Base-by-base conservation (phyloP, 2,329 filamentous ascomycete genomes). In the Lachnellula cervina region DNA sequence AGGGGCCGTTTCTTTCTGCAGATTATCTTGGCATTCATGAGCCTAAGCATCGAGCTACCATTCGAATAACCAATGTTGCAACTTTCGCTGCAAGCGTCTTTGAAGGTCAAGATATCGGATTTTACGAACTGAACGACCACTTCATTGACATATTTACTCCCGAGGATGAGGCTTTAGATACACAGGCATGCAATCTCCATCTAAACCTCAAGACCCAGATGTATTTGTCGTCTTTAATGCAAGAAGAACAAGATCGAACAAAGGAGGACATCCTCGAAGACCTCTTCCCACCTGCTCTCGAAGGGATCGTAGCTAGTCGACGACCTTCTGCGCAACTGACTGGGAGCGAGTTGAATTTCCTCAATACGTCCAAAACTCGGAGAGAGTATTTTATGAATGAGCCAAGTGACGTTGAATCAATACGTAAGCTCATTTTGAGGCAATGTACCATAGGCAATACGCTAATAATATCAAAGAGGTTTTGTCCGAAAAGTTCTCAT, bases 201-300 rank as follows among this genome's bases (percentile, higher is more conserved):
- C 74, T 87, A 14, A 83, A 86, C 59, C 70, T 87, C 17, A 87
- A 87, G 70, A 86, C 84, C 1, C 84, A 87, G 66, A 82, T 83
- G 14, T 87, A 84, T 63, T 82, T 87, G 54, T 82, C 81, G 4
- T 80, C 80, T 4, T 74, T 83, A 64, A 78, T 80, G 60, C 80
- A 78, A 63, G 77, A 77, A 43, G 77, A 83, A 52, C 77, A 65
- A 37, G 64, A 68, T 25, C 56, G 76, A 28, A 74, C 75, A 2
- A 77, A 78, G 49, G 78, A 81, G 19, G 77, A 83, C 43, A 73
- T 84, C 28, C 69, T 87, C 28, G 77, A 80, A 54, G 78, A 83
- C 51, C 70, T 86, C 0, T 87, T 87, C 62, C 82, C 82, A 0
- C 69, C 75, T 28, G 76, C 82, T 57, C 71, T 86, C 44, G 79